Conservation (phyloP, 2,329 filamentous ascomycete species). For the Aureobasidium lini region DNA sequence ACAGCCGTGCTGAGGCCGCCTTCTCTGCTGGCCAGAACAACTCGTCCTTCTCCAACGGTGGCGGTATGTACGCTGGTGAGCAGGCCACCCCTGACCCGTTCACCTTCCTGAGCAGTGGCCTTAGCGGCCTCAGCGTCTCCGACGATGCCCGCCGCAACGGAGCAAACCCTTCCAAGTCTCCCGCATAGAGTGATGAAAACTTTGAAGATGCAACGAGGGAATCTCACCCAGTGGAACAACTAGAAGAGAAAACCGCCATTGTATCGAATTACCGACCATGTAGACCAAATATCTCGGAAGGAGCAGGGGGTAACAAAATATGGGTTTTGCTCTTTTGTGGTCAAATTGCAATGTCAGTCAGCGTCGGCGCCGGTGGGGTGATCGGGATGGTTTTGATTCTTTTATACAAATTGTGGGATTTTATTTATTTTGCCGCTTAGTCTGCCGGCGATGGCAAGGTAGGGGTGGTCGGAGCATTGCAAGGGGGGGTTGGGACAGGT, state of each 20-base stretch:
- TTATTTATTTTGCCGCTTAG: not conserved
- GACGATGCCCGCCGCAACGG: constrained; percentile 38
- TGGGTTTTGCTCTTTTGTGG: constrained; percentile 9
- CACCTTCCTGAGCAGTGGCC: constrained; percentile 68
- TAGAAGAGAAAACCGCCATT: not conserved
- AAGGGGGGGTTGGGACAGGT: not conserved
- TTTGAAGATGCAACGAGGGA: not conserved
- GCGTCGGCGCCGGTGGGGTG: constrained; percentile 13
- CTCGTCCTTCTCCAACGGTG: constrained; percentile 58
- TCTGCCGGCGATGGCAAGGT: not conserved
- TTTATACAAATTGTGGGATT: constrained; percentile 11
- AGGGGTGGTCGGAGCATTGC: not conserved
- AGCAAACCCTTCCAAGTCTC: constrained; percentile 16
- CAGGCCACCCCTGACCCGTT: constrained; percentile 67
- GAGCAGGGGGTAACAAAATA: not conserved
- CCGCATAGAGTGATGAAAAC: constrained; percentile 6
- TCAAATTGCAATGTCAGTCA: constrained; percentile 13
- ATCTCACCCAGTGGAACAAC: not conserved
- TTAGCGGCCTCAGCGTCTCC: constrained; percentile 64
- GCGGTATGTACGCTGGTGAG: constrained; percentile 27
- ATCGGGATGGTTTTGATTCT: constrained; percentile 10
- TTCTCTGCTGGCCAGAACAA: constrained; percentile 60
- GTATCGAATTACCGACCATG: constrained; percentile 5
- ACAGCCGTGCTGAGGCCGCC: constrained; percentile 88
- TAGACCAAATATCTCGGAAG: constrained; percentile 8